phyloP scores from a whole-genome alignment of 2,329 filamentous ascomycete genomes.

The Nemania sp. region DNA sequence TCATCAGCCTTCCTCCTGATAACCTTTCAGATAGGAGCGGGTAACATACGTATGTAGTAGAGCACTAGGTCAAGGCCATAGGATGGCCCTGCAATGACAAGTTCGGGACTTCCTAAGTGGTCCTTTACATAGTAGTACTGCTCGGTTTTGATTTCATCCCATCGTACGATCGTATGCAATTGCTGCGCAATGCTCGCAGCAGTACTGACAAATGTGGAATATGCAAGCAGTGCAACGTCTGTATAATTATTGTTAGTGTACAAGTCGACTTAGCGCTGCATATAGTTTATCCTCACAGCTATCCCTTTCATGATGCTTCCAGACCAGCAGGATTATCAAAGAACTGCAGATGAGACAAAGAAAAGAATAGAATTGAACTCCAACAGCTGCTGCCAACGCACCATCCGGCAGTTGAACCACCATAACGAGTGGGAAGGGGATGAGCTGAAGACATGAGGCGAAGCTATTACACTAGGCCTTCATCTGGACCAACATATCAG shows the following conservation, averaged over 20 bases:
- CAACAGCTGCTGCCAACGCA: conserved; percentile 51
- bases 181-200: conserved; percentile 58
- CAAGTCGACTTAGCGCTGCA: neutral
- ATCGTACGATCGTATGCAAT: conserved; percentile 55
- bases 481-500: conserved; percentile 24
- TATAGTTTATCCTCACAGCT: conserved; percentile 54
- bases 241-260: conserved; percentile 23
- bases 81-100: conserved; percentile 58
- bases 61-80: conserved; percentile 57
- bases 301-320: conserved; percentile 55
- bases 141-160: conserved; percentile 55
- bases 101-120: conserved; percentile 54
- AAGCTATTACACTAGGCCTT: conserved; percentile 9
- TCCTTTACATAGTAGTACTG: conserved; percentile 54
- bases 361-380: conserved; percentile 53
- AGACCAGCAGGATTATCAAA: conserved; percentile 55
- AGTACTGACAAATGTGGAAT: conserved; percentile 53
- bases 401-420: conserved; percentile 53
- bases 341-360: conserved; percentile 51
- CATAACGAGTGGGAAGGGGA: conserved; percentile 49
- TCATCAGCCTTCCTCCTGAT: conserved; percentile 25
- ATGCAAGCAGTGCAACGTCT: conserved; percentile 58
- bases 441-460: conserved; percentile 40
- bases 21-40: neutral
- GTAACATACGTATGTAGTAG: conserved; percentile 61